Conservation (phyloP, 176 grass and related monocot genomes). For the Phoenix roebelenii region DNA sequence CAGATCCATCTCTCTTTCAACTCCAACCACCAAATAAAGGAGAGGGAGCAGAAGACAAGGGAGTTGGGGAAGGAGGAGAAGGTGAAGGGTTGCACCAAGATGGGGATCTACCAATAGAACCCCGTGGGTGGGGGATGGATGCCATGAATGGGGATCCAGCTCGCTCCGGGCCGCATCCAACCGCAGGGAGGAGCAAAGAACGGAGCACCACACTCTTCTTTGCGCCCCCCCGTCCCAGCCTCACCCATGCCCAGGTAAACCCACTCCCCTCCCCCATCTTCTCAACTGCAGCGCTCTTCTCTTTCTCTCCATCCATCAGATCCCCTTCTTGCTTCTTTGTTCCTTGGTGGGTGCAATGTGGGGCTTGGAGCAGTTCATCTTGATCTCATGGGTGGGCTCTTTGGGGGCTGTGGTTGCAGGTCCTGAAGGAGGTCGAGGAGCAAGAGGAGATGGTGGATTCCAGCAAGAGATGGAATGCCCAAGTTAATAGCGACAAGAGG, state of each 20-base stretch:
- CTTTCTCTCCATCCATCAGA: not conserved
- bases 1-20: constrained; percentile 5
- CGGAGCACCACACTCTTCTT: not conserved
- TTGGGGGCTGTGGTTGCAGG: constrained; percentile 10
- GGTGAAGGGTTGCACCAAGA: constrained; percentile 3
- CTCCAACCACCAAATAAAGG: not conserved
- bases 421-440: constrained; percentile 1
- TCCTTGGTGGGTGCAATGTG: constrained; percentile 9
- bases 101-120: constrained; percentile 3
- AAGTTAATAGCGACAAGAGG: constrained; percentile 16
- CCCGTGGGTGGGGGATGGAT: not conserved
- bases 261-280: not conserved
- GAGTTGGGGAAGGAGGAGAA: not conserved
- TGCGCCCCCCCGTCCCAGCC: not conserved
- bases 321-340: constrained; percentile 11
- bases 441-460: constrained; percentile 11
- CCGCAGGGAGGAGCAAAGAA: not conserved
- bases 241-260: not conserved
- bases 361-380: not conserved
- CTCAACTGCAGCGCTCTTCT: not conserved
- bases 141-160: not conserved
- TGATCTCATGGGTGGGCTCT: not conserved
- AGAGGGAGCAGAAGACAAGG: not conserved
- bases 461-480: constrained; percentile 4
- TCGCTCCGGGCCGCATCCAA: not conserved